Evolutionary conservation across 371 early-diverging fungal species (phyloP), one percentile per base, ranked within the genome.

Genomic region (Actinomortierella wolfii): DNA sequence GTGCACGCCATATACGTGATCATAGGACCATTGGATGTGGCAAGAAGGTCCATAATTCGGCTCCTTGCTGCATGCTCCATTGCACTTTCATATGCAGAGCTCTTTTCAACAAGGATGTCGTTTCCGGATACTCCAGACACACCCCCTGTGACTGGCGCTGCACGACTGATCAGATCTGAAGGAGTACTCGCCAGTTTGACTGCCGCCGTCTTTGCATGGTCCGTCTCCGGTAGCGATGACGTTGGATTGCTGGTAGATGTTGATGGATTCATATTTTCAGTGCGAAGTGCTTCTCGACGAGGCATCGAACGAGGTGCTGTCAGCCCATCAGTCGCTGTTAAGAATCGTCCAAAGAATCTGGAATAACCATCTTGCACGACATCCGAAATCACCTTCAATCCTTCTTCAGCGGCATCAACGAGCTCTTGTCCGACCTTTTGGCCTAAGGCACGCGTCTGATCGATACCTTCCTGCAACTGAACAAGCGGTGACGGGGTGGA

Each of bases 321-420:
- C 46, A 2, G 61, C 14, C 28, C 3, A 48, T 57, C 68, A 1
- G 61, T 42, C 17, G 58, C 55, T 18, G 58, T 57, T 25, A 63
- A 41, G 47, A 69, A 57, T 9, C 69, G 60, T 1, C 61, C 61
- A 28, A 63, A 57, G 57, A 69, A 69, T 34, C 64, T 69, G 1
- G 69, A 69, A 39, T 69, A 69, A n/a, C 68, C 68, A 28, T 69
- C 69, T 45, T 69, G 69, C 0, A 69, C 69, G 17, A 69, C 69
- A 39, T 69, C 69, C 20, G 69, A 69, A 43, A 69, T 69, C 13
- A 64, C 69, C 21, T 69, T 69, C 28, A 69, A 24, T 6, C 69
- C 69, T 40, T 64, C 69, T 28, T 60, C 69, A 3, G 69, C 69
- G 0, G 51, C 69, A 1, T 58, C 69, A 2, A 64, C 69, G 40